These are phyloP conservation scores for Boletus reticuloceps DNA, from an alignment of 768 basidiomycete genomes.

Conservation along the genomic window DNA sequence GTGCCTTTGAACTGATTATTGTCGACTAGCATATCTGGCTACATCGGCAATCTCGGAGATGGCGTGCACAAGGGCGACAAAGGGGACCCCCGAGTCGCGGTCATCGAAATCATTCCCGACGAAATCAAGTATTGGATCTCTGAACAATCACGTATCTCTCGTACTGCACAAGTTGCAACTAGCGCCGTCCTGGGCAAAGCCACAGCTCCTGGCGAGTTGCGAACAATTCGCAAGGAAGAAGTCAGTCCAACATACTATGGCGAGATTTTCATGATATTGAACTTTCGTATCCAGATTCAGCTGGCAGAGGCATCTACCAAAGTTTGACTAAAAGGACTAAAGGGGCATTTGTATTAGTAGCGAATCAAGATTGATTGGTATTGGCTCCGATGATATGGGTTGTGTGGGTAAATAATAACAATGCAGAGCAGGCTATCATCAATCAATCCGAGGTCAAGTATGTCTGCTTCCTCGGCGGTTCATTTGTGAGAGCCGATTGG, in stretches of 20 bases:
- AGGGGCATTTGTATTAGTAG: background rate
- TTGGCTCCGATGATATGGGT: slow-evolving; percentile 14
- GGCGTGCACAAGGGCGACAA: slow-evolving; percentile 80
- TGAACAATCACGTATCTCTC: slow-evolving; percentile 55
- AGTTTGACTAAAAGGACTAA: slow-evolving; percentile 6
- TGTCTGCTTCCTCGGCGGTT: slow-evolving; percentile 19
- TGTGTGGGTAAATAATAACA: background rate
- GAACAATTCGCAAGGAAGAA: slow-evolving; percentile 72
- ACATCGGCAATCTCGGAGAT: slow-evolving; percentile 87
- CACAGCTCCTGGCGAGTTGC: slow-evolving; percentile 71
- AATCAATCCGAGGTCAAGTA: background rate
- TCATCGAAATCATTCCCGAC: slow-evolving; percentile 76
- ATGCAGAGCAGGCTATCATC: background rate
- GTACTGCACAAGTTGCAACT: slow-evolving; percentile 57
- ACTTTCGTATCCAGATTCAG: slow-evolving; percentile 14
- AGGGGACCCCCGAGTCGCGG: slow-evolving; percentile 72
- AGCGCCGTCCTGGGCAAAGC: slow-evolving; percentile 60
- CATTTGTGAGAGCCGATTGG: slow-evolving; percentile 48
- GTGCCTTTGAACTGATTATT: background rate
- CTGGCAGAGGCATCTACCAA: slow-evolving; percentile 9
- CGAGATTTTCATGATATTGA: background rate
- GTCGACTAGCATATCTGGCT: slow-evolving; percentile 54
- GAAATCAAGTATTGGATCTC: slow-evolving; percentile 83
- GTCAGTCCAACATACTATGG: slow-evolving; percentile 36
- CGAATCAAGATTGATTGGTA: background rate